Evolutionary conservation across 2,329 filamentous ascomycete species (phyloP), one percentile per base, ranked within the genome.

Genomic region (Alternaria metachromatica): DNA sequence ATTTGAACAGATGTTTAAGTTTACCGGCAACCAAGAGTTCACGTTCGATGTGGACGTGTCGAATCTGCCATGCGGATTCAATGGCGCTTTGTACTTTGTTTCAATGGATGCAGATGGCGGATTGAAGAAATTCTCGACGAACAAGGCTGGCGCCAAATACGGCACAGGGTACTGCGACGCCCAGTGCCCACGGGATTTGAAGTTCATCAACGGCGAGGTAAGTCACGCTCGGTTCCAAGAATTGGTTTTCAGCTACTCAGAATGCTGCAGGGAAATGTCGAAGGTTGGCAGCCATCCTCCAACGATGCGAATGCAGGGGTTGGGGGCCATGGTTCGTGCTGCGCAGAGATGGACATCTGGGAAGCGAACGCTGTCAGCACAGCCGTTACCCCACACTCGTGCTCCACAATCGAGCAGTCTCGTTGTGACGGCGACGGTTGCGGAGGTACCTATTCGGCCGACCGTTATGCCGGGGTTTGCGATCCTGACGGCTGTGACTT

Each of bases 401-500:
- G 89, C 82, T 79, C 80, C 48, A 81, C 78, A 51, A 79, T 83
- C 49, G 83, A 82, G 37, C 86, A 86, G 72, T 78, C 78, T 55
- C 82, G 84, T 58, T 90, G 88, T 81, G 71, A 76, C 1, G 88
- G 85, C 46, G 83, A 70, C n/a, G 44, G 41, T 6, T 80, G 78
- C 51, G 78, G 78, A 18, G 76, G 84, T 80, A 62, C 86, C 83
- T 78, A 80, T 77, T 69, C 82, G 80, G 60, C 89, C 23, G 80
- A 84, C 66, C 87, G 88, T 62, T 90, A 90, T 73, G 83, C 77
- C n/a, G 88, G 89, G 43, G 81, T 85, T 60, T 91, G 89, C 74
- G 89, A 91, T 71, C 86, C 87, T 55, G 88, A 90, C 71, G 89
- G 89, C 48, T 92, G 89, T 73, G 89, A 90, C 76, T 91, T 74